Evolutionary conservation across 371 early-diverging fungal species (phyloP).

Genomic region (Syncephalastrum racemosum): DNA sequence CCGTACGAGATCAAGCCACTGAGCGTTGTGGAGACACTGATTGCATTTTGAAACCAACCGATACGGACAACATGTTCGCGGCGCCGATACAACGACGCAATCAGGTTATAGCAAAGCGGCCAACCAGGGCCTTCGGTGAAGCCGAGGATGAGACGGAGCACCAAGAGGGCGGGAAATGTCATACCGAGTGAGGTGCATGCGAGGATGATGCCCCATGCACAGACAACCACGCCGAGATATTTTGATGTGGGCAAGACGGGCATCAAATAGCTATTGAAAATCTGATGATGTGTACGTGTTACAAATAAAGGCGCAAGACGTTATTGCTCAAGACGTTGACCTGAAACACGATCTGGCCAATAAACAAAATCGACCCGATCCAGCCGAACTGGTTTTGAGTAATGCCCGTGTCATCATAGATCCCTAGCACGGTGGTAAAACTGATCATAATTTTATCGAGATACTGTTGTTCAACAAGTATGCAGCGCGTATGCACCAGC

Average conservation of each 20-base stretch:
- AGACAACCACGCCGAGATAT: constrained; percentile 15
- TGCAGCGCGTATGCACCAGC: too few relatives aligned
- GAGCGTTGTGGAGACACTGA: constrained; percentile 40
- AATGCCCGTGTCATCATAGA: constrained; percentile 11
- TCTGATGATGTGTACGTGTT: constrained; percentile 4
- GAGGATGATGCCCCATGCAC: constrained; percentile 18
- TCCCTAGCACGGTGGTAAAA: constrained; percentile 9
- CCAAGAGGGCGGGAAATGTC: constrained; percentile 14
- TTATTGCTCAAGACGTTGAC: background rate
- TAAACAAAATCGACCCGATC: constrained; percentile 15
- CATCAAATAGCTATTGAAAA: constrained; percentile 21
- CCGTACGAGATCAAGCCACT: constrained; percentile 56
- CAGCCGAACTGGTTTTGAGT: constrained; percentile 8
- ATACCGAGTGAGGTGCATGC: constrained; percentile 10
- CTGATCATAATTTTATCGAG: constrained; percentile 14
- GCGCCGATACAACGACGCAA: constrained; percentile 18
- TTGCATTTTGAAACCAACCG: constrained; percentile 16
- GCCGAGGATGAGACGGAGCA: constrained; percentile 19
- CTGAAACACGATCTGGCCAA: constrained; percentile 10
- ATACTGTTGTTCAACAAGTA: background rate
- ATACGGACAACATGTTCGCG: constrained; percentile 14
- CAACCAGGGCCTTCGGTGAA: constrained; percentile 19
- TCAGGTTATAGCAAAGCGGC: constrained; percentile 13
- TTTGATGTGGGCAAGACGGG: constrained; percentile 13
- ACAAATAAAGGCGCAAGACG: background rate